Percentiles rank a stretch among this genome's conserved stretches.
These are phyloP conservation scores for Cladosporium sp. DNA, from an alignment of 2,329 filamentous ascomycete genomes.

Conservation along the genomic window DNA sequence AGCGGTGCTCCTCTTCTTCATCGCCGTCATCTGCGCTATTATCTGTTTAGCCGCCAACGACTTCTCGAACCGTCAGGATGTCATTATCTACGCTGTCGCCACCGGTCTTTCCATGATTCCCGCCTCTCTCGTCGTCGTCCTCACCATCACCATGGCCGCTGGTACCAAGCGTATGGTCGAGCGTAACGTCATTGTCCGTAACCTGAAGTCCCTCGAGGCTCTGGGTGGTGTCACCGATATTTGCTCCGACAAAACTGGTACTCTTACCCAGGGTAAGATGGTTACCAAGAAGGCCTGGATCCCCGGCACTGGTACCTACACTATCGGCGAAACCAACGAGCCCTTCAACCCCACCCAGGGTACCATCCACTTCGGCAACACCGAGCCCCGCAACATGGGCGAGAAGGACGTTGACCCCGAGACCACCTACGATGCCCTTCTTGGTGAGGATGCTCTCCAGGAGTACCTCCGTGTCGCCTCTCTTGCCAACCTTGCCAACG, in stretches of 20 bases:
- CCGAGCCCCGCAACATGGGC: constrained; percentile 15
- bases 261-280: constrained; percentile 55
- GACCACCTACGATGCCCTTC: constrained; percentile 10
- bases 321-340: constrained; percentile 52
- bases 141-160: constrained; percentile 45
- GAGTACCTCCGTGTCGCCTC: constrained; percentile 56
- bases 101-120: constrained; percentile 59
- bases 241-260: constrained; percentile 67
- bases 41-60: constrained; percentile 63
- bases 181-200: constrained; percentile 61
- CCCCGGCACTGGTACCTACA: constrained; percentile 56
- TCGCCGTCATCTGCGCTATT: constrained; percentile 66
- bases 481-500: constrained; percentile 60
- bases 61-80: constrained; percentile 49
- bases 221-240: constrained; percentile 62
- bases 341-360: constrained; percentile 58
- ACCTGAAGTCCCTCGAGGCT: constrained; percentile 60
- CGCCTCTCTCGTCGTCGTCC: constrained; percentile 41
- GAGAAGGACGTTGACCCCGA: constrained; percentile 15
- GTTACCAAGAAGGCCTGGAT: constrained; percentile 59
- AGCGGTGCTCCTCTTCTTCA: constrained; percentile 71
- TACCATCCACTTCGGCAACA: constrained; percentile 44
- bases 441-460: constrained; percentile 35
- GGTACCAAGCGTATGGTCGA: constrained; percentile 61
- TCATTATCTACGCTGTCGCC: constrained; percentile 63